phyloP scores from a whole-genome alignment of 352 stramenopile species.

The Phytophthora gonapodyides region DNA sequence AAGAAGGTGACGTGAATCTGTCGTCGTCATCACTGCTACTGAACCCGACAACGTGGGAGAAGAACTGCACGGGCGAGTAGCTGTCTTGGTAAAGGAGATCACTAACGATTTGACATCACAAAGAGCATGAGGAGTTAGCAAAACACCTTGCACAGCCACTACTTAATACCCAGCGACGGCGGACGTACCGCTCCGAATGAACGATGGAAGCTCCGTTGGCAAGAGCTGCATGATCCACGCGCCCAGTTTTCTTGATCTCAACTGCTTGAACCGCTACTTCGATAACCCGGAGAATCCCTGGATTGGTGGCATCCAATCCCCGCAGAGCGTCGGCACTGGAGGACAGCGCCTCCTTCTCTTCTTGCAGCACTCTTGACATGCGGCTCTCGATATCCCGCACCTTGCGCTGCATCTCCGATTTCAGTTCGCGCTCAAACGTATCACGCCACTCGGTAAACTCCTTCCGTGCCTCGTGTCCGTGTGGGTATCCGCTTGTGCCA shows the following conservation, averaged over 20 bases:
- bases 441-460: slow-evolving; percentile 42
- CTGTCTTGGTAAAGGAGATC: slow-evolving; percentile 52
- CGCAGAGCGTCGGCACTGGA: slow-evolving; percentile 58
- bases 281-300: slow-evolving; percentile 45
- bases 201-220: slow-evolving; percentile 70
- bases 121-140: not conserved
- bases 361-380: slow-evolving; percentile 58
- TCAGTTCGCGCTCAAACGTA: slow-evolving; percentile 42
- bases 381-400: slow-evolving; percentile 62
- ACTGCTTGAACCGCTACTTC: slow-evolving; percentile 57
- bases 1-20: slow-evolving; percentile 67
- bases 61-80: slow-evolving; percentile 37
- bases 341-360: slow-evolving; percentile 60
- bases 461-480: slow-evolving; percentile 29
- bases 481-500: slow-evolving; percentile 7
- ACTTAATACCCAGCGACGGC: not conserved
- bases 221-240: slow-evolving; percentile 68
- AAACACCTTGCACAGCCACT: not conserved
- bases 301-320: slow-evolving; percentile 58
- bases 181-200: slow-evolving; percentile 52
- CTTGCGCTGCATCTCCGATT: slow-evolving; percentile 54
- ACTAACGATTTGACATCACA: slow-evolving; percentile 29
- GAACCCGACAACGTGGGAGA: slow-evolving; percentile 42
- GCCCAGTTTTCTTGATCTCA: slow-evolving; percentile 61
- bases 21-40: slow-evolving; percentile 15